Percentiles rank a stretch among this genome's conserved stretches.
These are phyloP conservation scores for Rutstroemia sydowiana DNA, from an alignment of 2,329 filamentous ascomycete genomes.

Conservation along the genomic window DNA sequence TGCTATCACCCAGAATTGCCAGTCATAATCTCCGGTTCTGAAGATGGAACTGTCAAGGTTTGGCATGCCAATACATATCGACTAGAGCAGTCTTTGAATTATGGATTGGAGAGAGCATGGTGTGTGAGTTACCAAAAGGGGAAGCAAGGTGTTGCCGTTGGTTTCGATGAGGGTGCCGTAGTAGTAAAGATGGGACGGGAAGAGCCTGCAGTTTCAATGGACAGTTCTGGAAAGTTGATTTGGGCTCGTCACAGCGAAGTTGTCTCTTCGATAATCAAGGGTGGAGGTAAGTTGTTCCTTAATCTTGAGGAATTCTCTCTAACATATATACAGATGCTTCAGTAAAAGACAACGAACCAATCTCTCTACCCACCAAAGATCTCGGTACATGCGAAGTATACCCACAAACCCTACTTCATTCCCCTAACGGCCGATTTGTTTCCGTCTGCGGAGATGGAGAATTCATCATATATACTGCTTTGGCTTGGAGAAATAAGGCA, in stretches of 20 bases:
- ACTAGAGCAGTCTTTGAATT: conserved; percentile 91
- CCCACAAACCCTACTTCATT: conserved; percentile 88
- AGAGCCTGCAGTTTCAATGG: conserved; percentile 97
- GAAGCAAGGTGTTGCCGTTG: conserved; percentile 88
- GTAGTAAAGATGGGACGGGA: conserved; percentile 97
- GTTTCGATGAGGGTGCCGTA: conserved; percentile 95
- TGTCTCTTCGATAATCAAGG: conserved; percentile 90
- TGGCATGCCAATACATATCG: conserved; percentile 98
- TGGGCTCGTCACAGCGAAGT: conserved; percentile 96
- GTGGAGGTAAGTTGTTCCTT: conserved; percentile 47
- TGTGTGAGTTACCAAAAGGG: conserved; percentile 94
- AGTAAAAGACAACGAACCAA: conserved; percentile 81
- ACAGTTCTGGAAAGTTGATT: conserved; percentile 88
- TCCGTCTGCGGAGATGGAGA: conserved; percentile 92
- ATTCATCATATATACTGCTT: conserved; percentile 96
- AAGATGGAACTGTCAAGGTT: conserved; percentile 95
- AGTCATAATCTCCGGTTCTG: conserved; percentile 94
- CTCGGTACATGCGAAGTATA: conserved; percentile 95
- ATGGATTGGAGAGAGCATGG: conserved; percentile 93
- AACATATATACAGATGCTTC: conserved; percentile 52
- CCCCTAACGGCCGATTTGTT: conserved; percentile 87
- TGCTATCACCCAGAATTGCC: conserved; percentile 96
- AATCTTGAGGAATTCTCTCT: conserved; percentile 15
- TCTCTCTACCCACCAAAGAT: conserved; percentile 85
- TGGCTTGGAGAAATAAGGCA: conserved; percentile 95